These are phyloP conservation scores for Bretziella fagacearum DNA, from an alignment of 2,329 filamentous ascomycete species.

Conservation along the genomic window DNA sequence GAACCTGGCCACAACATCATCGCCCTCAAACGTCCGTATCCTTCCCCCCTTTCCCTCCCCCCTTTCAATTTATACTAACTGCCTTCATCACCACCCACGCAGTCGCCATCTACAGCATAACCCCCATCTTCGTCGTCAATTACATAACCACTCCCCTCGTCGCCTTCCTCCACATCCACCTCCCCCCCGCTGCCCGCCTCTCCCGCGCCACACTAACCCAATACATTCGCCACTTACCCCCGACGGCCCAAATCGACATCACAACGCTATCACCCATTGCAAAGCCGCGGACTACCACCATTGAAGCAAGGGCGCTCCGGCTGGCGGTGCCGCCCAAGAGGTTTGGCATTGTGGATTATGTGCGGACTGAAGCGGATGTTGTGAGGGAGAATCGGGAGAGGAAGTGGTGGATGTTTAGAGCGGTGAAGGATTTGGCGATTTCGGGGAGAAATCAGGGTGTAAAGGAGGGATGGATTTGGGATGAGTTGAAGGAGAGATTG, in stretches of 20 bases:
- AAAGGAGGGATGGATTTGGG: conserved; percentile 26
- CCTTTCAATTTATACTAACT: conserved; percentile 2
- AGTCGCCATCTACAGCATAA: conserved; percentile 43
- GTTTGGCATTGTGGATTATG: conserved; percentile 26
- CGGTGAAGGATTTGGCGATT: conserved; percentile 25
- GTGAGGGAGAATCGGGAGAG: conserved; percentile 21
- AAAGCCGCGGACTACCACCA: conserved; percentile 33
- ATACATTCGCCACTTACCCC: conserved; percentile 32
- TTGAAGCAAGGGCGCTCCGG: conserved; percentile 25
- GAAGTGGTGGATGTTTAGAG: conserved; percentile 26
- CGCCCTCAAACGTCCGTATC: conserved; percentile 22
- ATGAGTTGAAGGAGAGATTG: conserved; percentile 22
- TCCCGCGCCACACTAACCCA: conserved; percentile 39
- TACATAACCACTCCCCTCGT: conserved; percentile 55
- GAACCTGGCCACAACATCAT: conserved; percentile 23
- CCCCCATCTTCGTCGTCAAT: conserved; percentile 48
- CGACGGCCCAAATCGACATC: conserved; percentile 30
- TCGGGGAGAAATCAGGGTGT: conserved; percentile 18
- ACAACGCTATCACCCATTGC: conserved; percentile 39
- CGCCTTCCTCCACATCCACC: conserved; percentile 49
- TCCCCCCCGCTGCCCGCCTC: conserved; percentile 47
- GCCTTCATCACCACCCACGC: background rate
- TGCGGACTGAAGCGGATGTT: conserved; percentile 20
- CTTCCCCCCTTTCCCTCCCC: background rate
- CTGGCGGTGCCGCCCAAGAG: conserved; percentile 19